These are phyloP conservation scores for Leccinum obscurum DNA, from an alignment of 768 basidiomycete species.

Conservation along the genomic window DNA sequence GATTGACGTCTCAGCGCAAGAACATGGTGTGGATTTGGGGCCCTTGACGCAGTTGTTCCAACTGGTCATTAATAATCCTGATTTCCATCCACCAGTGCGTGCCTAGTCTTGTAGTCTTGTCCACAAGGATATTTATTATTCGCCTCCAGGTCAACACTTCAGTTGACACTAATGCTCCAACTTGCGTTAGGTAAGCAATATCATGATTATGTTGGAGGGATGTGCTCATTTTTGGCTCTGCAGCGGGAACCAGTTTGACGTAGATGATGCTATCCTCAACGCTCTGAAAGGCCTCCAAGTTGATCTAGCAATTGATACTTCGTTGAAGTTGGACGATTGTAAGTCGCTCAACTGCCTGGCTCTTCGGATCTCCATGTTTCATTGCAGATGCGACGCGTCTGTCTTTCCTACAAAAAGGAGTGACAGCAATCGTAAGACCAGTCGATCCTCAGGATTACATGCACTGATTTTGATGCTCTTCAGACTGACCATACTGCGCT, in stretches of 20 bases:
- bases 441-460: not conserved
- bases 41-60: conserved; percentile 56
- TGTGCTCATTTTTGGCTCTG: conserved; percentile 10
- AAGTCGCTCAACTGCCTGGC: conserved; percentile 18
- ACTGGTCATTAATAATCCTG: conserved; percentile 50
- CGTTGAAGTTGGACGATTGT: conserved; percentile 69
- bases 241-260: conserved; percentile 68
- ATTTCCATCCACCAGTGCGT: conserved; percentile 50
- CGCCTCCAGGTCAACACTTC: conserved; percentile 49
- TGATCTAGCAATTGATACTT: conserved; percentile 53
- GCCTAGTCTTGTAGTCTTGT: not conserved
- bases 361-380: conserved; percentile 4
- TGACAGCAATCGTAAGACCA: conserved; percentile 51
- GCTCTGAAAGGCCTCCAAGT: conserved; percentile 60
- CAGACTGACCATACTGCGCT: conserved; percentile 64
- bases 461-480: conserved; percentile 4
- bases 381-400: conserved; percentile 53
- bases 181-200: conserved; percentile 54
- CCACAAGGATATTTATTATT: not conserved
- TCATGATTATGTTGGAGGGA: not conserved
- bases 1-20: conserved; percentile 48
- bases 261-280: conserved; percentile 59
- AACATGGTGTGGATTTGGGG: conserved; percentile 61
- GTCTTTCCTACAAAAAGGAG: conserved; percentile 55
- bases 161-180: conserved; percentile 51